Percentiles rank a stretch among this genome's conserved stretches.
Evolutionary conservation across 2,329 filamentous ascomycete species (phyloP).

Genomic region (Penicillium olsonii): DNA sequence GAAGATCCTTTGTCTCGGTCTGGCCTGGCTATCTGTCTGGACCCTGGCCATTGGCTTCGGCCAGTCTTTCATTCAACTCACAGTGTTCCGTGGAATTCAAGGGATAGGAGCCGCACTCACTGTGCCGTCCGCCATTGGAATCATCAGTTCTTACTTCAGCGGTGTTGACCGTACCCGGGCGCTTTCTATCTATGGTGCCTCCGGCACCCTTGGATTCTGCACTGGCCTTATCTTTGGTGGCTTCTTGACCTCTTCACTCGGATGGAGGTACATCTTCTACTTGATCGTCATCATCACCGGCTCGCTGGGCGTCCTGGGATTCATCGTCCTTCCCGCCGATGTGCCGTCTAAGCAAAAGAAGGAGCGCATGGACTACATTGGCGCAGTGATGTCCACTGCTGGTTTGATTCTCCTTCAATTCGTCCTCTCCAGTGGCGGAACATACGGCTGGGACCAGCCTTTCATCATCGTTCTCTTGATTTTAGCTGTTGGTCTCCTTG

Average conservation of each 20-base stretch:
- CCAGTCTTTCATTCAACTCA: constrained; percentile 43
- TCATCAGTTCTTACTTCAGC: constrained; percentile 47
- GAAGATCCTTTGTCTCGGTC: constrained; percentile 41
- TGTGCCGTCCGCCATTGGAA: constrained; percentile 49
- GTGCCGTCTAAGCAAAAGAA: constrained; percentile 32
- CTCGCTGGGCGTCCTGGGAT: constrained; percentile 31
- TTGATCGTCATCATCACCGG: constrained; percentile 38
- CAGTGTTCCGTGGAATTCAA: constrained; percentile 46
- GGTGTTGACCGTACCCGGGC: constrained; percentile 41
- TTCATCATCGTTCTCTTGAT: constrained; percentile 49
- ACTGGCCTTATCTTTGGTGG: constrained; percentile 44
- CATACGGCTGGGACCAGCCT: constrained; percentile 49
- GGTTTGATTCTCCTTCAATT: constrained; percentile 49
- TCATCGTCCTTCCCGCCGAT: constrained; percentile 43
- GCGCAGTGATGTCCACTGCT: constrained; percentile 44
- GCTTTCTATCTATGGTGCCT: constrained; percentile 43
- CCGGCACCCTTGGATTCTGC: constrained; percentile 44
- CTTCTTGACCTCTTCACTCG: constrained; percentile 41
- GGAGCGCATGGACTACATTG: constrained; percentile 45
- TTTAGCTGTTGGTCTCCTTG: constrained; percentile 40
- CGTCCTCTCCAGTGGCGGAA: constrained; percentile 47
- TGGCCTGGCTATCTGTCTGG: constrained; percentile 39
- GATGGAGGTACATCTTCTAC: constrained; percentile 45
- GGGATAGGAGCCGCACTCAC: constrained; percentile 51
- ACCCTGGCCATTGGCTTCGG: constrained; percentile 43